Evolutionary conservation across 345 rosid species (phyloP).

Genomic region (Theobroma cacao): DNA sequence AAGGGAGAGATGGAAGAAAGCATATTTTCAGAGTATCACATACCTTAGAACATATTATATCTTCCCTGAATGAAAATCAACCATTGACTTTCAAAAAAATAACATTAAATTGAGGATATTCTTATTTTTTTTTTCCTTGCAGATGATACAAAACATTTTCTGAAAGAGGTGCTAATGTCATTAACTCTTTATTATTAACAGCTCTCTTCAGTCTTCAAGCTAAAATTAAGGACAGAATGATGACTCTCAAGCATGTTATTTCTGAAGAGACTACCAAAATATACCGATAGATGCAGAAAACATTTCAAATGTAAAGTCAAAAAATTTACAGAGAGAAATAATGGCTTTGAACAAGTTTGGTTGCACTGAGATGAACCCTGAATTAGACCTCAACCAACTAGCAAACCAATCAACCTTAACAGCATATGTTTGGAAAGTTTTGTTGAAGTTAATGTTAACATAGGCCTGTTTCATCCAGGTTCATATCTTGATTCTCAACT

Average conservation of each 20-base stretch:
- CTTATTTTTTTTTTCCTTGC: background rate
- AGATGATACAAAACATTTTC: background rate
- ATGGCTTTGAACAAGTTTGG: background rate
- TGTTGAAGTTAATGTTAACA: background rate
- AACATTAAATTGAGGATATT: too few species aligned
- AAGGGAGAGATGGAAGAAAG: too few species aligned
- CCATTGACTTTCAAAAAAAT: background rate
- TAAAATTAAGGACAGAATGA: background rate
- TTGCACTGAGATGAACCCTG: background rate
- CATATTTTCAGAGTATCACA: too few species aligned
- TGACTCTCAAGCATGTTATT: too few species aligned
- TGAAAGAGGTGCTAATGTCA: background rate
- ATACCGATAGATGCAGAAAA: background rate
- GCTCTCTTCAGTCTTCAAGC: background rate
- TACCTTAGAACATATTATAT: background rate
- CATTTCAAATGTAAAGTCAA: background rate
- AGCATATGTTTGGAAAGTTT: background rate
- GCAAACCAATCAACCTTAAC: conserved; percentile 1
- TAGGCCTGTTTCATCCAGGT: background rate
- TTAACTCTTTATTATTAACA: background rate
- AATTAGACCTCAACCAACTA: background rate
- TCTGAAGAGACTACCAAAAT: background rate
- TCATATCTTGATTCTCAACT: background rate
- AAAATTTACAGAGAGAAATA: background rate
- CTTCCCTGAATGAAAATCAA: background rate